Evolutionary conservation across 2,329 filamentous ascomycete genomes (phyloP).

Genomic region (Tolypocladium album): DNA sequence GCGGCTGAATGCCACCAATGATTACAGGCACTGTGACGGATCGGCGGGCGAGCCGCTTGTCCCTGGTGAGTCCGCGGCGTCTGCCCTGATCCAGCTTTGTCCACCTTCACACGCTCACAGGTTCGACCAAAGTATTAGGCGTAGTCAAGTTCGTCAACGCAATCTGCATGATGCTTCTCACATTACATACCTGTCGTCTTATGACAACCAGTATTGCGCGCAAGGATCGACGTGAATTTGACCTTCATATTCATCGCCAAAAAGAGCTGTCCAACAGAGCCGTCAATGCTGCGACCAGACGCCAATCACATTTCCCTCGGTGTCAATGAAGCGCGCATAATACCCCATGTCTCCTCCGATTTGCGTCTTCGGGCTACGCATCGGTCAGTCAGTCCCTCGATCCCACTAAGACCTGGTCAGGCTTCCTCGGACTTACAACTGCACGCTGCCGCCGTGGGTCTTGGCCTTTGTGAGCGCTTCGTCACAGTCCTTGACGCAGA

Average conservation of each 20-base stretch:
- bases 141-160: not conserved
- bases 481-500: slow-evolving; percentile 21
- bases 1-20: too few relatives aligned
- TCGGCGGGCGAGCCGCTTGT: not conserved
- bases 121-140: not conserved
- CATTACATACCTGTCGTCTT: not conserved
- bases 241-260: not conserved
- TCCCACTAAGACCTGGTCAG: not conserved
- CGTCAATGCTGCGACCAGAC: slow-evolving; percentile 19
- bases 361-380: slow-evolving; percentile 21
- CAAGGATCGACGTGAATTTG: not conserved
- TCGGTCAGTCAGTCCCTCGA: not conserved
- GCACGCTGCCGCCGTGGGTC: slow-evolving; percentile 20
- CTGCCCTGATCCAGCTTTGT: too few relatives aligned
- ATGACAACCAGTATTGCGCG: not conserved
- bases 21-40: not conserved
- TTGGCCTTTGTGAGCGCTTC: slow-evolving; percentile 17
- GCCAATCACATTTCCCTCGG: slow-evolving; percentile 26
- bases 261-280: not conserved
- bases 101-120: not conserved
- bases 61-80: not conserved
- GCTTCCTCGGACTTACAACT: slow-evolving; percentile 18
- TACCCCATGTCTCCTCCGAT: slow-evolving; percentile 22
- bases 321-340: slow-evolving; percentile 24
- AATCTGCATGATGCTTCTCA: not conserved